phyloP scores from a whole-genome alignment of 768 basidiomycete genomes.

The Boletus rubescentipes region DNA sequence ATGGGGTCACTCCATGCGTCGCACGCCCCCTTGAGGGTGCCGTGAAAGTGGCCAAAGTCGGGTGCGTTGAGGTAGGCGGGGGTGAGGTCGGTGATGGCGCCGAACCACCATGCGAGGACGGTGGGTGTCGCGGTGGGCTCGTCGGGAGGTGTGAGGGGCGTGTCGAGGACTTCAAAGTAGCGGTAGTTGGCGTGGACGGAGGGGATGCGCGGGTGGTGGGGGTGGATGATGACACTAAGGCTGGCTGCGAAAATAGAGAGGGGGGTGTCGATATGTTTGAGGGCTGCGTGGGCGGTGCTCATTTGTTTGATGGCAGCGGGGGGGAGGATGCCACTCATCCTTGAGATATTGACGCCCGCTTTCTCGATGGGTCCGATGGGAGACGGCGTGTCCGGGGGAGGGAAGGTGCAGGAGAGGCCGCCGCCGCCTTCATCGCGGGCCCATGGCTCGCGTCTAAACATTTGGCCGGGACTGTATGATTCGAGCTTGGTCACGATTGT shows the following conservation, averaged over 20 bases:
- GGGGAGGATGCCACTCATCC: slow-evolving; percentile 18
- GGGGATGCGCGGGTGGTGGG: slow-evolving; percentile 16
- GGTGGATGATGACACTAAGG: slow-evolving; percentile 24
- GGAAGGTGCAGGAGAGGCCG: too few species aligned
- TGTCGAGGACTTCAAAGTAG: too few species aligned
- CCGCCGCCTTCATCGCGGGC: too few species aligned
- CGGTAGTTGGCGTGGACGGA: too few species aligned
- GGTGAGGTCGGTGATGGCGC: too few species aligned
- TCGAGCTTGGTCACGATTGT: too few species aligned
- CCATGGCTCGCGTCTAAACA: too few species aligned
- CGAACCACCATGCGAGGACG: too few species aligned
- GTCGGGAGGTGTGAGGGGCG: too few species aligned
- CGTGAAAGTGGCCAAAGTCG: background rate
- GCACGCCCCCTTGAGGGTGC: slow-evolving; percentile 42
- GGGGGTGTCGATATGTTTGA: slow-evolving; percentile 11
- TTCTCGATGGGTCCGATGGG: slow-evolving; percentile 21
- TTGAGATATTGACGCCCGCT: slow-evolving; percentile 19
- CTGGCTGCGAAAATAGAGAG: slow-evolving; percentile 20
- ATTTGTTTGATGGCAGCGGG: slow-evolving; percentile 22
- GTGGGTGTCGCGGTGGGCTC: too few species aligned
- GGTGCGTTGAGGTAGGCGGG: too few species aligned
- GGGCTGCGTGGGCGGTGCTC: slow-evolving; percentile 20
- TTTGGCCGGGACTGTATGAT: too few species aligned
- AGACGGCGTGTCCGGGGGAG: background rate
- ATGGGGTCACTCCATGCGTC: slow-evolving; percentile 37